Evolutionary conservation across 2,329 filamentous ascomycete species (phyloP).

Genomic region (Colletotrichum lupini): DNA sequence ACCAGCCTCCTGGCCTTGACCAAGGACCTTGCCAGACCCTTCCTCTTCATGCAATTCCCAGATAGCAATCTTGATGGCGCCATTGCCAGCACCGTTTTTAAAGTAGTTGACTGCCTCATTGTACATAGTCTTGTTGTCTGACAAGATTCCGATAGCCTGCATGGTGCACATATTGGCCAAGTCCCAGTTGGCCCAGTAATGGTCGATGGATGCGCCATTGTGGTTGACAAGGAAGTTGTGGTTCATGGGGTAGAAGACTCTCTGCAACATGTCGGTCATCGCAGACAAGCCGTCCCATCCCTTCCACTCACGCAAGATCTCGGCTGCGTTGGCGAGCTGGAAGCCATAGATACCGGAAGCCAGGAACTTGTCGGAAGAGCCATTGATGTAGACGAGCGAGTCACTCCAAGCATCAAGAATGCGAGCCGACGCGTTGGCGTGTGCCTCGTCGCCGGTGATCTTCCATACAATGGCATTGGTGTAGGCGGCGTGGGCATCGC

Average conservation of each 20-base stretch:
- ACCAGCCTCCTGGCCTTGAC: constrained; percentile 54
- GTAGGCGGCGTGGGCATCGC: constrained; percentile 55
- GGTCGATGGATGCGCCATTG: constrained; percentile 45
- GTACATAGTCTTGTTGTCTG: constrained; percentile 54
- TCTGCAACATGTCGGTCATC: constrained; percentile 45
- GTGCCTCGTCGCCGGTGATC: constrained; percentile 48
- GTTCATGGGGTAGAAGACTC: constrained; percentile 53
- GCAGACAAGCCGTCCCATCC: constrained; percentile 44
- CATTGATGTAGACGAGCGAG: constrained; percentile 46
- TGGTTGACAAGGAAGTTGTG: constrained; percentile 49
- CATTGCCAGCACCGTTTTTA: constrained; percentile 50
- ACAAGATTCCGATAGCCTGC: constrained; percentile 53
- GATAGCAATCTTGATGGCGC: constrained; percentile 47
- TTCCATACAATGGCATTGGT: constrained; percentile 53
- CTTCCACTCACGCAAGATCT: constrained; percentile 50
- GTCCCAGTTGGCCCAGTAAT: constrained; percentile 59
- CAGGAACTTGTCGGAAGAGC: constrained; percentile 50
- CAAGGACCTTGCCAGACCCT: constrained; percentile 44
- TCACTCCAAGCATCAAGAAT: constrained; percentile 52
- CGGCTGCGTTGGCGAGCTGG: constrained; percentile 57
- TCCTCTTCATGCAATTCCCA: constrained; percentile 45
- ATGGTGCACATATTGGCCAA: constrained; percentile 54
- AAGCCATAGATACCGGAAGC: constrained; percentile 57
- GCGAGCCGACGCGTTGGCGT: constrained; percentile 48
- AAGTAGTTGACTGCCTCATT: constrained; percentile 53